Evolutionary conservation across 1,139 yeast genomes (phyloP), one percentile per base, ranked within the genome.

Genomic region (Spencermartinsiella ligniputridi): DNA sequence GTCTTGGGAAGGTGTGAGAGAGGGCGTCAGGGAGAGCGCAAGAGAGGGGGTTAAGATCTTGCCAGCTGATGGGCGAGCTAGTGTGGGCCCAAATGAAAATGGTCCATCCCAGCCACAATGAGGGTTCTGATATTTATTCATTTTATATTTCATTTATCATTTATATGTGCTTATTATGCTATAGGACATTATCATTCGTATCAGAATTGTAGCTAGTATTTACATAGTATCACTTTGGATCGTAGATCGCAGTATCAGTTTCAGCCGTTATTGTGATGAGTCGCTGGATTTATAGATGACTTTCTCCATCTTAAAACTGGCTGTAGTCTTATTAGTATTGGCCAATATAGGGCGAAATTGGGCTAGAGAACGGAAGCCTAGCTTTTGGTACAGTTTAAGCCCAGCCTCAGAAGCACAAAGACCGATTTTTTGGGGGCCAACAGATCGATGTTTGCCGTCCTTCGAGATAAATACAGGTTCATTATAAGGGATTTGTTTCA

Each of bases 351-450:
- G 43, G 9, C 12, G 17, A 21, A 21, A 45, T 16, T 24, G 29
- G 13, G 21, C 34, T n/a, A 38, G 37, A 15, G 38, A 40, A 9
- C 39, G 29, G 35, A 48, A 52, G 3, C 55, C 55, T 21, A 37
- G 35, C 39, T 51, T 47, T 6, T 32, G 18, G 22, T 52, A 52
- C 17, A 52, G 37, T 6, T 38, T 41, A 21, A 38, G 37, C 8
- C 47, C 55, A 12, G 39, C 46, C 11, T 45, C 32, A 5, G 52
- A 40, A 6, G 52, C 47, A 13, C 24, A 21, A 4, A 52, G 41
- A 36, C 30, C 46, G 25, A 46, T 30, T 36, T 52, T 52, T 19
- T 41, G 45, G 15, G 53, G 54, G 1, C 55, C 55, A 13, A 20
- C 20, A 1, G 52, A 45, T 12, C 22, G 37, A 22, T 33, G 35